Evolutionary conservation across 257 asterid genomes (phyloP), one percentile per base, ranked within the genome.

Genomic region (Leptodermis oblonga): DNA sequence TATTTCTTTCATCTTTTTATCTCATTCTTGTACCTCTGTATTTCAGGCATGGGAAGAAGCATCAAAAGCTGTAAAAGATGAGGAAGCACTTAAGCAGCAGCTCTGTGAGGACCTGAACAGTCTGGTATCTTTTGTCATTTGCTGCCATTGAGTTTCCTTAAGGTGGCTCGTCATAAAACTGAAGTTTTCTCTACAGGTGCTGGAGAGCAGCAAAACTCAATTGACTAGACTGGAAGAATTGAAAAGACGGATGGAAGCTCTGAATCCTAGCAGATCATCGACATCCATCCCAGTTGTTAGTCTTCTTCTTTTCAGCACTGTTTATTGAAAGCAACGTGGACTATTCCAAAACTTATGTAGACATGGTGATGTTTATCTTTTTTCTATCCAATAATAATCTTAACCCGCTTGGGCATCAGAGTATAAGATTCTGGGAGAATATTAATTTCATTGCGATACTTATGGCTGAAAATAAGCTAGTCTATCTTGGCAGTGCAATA

Each of bases 191-290:
- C 72, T 58, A 56, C 85, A 93, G 99, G 97, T 93, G 70, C 88
- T 77, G 37, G 97, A 92, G 83, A 86, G 98, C 76, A 85, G 95
- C 77, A 87, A 79, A 59, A 26, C 77, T 46, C 99, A 93, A 78
- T 64, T 88, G 31, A 71, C 92, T 70, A 88, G 98, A 83, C 89
- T 93, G 73, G 95, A 86, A 77, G 98, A 93, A 70, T 70, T 93
- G 85, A 93, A 93, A 84, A 88, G 92, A 72, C 88, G 96, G 79
- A 79, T 93, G 74, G 96, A 86, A 77, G 90, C 95, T 69, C 65
- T 93, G 74, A 93, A 93, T 71, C 99, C 97, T 36, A 83, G 83
- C 81, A 86, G 91, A 87, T 73, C 90, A 15, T 85, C 96, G 62
- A 60, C 77, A 17, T 58, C 71, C 51, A 61, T 43, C 70, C 48